phyloP scores from a whole-genome alignment of 2,329 filamentous ascomycete species.

The Basipetospora chlamydospora region DNA sequence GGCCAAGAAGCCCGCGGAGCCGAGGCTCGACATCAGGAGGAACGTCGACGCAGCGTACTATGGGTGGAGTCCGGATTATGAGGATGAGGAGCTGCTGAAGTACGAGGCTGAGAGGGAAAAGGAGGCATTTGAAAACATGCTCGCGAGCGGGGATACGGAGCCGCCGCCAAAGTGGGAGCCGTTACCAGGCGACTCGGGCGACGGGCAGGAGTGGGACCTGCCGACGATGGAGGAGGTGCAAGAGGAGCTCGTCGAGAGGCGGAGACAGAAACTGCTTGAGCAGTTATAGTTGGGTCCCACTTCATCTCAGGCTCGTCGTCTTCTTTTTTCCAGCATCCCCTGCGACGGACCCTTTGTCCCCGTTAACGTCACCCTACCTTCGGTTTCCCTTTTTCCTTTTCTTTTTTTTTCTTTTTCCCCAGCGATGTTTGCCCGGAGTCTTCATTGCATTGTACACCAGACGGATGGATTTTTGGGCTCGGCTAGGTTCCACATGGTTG shows the following conservation, averaged over 20 bases:
- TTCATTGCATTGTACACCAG: not conserved
- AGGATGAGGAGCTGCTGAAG: conserved; percentile 64
- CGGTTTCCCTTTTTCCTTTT: not conserved
- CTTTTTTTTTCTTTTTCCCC: conserved; percentile 1
- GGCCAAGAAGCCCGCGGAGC: conserved; percentile 42
- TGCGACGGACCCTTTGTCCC: no score
- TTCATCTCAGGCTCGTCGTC: conserved; percentile 1
- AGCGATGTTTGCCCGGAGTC: not conserved
- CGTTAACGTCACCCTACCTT: no score
- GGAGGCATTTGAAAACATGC: conserved; percentile 58
- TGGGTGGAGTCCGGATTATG: conserved; percentile 84
- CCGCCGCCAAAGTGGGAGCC: conserved; percentile 64
- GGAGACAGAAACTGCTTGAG: conserved; percentile 70
- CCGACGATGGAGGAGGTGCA: conserved; percentile 89
- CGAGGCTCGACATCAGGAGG: conserved; percentile 53
- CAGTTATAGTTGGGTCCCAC: conserved; percentile 42
- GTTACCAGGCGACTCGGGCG: conserved; percentile 73
- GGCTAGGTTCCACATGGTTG: no score
- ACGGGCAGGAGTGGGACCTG: conserved; percentile 68
- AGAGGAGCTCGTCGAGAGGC: conserved; percentile 75
- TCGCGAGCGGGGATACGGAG: conserved; percentile 39
- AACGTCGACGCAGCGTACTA: conserved; percentile 91
- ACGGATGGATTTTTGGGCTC: no score
- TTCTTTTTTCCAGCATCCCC: conserved; percentile 4
- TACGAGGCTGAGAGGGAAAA: conserved; percentile 78